Conservation (phyloP, 805 yeast species). For the Metschnikowia dekortorum region DNA sequence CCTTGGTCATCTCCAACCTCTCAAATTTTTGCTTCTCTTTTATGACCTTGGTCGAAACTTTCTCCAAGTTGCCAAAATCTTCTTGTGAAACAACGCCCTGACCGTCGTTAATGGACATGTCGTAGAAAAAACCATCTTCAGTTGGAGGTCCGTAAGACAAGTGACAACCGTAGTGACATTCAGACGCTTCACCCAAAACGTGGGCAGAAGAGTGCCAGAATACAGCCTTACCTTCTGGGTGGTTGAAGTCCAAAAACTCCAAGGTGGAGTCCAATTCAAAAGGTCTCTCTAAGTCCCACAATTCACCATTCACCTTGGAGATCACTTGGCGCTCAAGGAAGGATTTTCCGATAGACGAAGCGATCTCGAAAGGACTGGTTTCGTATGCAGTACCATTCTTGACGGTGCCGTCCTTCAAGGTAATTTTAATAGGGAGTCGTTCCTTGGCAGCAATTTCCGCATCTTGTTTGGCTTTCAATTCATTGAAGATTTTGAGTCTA, state of each 20-base stretch:
- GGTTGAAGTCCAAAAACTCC: slow-evolving; percentile 85
- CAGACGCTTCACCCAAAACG: slow-evolving; percentile 96
- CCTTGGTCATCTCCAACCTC: slow-evolving; percentile 89
- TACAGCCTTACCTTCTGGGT: slow-evolving; percentile 91
- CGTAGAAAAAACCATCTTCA: slow-evolving; percentile 95
- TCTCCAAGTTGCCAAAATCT: slow-evolving; percentile 81
- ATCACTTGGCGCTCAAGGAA: slow-evolving; percentile 87
- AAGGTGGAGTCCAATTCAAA: slow-evolving; percentile 66
- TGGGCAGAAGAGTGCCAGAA: slow-evolving; percentile 99
- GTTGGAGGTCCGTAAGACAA: slow-evolving; percentile 91
- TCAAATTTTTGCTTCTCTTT: slow-evolving; percentile 95
- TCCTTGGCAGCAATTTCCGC: slow-evolving; percentile 62
- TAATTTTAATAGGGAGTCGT: slow-evolving; percentile 60
- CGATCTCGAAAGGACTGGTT: slow-evolving; percentile 84
- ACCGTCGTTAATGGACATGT: slow-evolving; percentile 80
- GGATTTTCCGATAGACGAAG: slow-evolving; percentile 78
- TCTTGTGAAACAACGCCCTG: slow-evolving; percentile 65
- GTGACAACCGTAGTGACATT: slow-evolving; percentile 92
- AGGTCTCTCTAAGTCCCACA: slow-evolving; percentile 97
- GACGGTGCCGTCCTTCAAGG: slow-evolving; percentile 80
- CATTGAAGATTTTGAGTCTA: slow-evolving; percentile 74
- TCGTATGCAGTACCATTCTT: slow-evolving; percentile 83
- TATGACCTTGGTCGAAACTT: slow-evolving; percentile 82
- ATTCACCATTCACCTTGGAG: slow-evolving; percentile 77
- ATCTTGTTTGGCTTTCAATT: slow-evolving; percentile 73